Base-by-base conservation (phyloP, 345 rosid genomes). In the Brassica cretica region DNA sequence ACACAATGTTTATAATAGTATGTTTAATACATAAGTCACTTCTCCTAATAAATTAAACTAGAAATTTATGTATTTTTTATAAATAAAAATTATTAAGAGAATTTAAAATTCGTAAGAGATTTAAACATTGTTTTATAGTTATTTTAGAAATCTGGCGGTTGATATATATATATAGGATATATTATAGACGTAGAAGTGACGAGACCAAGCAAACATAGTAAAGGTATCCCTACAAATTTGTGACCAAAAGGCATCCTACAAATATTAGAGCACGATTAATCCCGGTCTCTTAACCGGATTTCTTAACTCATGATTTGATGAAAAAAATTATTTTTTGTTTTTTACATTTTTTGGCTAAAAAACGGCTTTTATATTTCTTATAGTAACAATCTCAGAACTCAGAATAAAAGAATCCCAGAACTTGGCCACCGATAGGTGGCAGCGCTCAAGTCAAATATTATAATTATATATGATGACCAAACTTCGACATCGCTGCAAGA, bases 401-500 rank as follows among this genome's bases (percentile, higher is more conserved):
- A 2, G 0, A 21, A 21, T 21, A 21, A 21, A 21, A 21, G 24
- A 21, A 21, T 21, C 0, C 24, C 24, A 21, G 24, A 21, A 21
- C 24, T 21, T 21, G 24, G 24, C 24, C 24, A 21, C 24, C 24
- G 24, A 21, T 21, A 2, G 24, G 24, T 21, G 24, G 24, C 24
- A 21, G 24, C 24, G 24, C 24, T 21, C 24, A 21, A 21, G 24
- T 21, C 24, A 21, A 21, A 21, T 21, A 21, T 21, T 25, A 25
- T 25, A 25, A 25, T 9, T 24, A 32, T 19, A 1, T 55, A 56
- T 9, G 27, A 32, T 19, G 69, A 32, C 33, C 32, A 64, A 73
- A 24, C 11, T 66, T 75, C 71, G 39, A 66, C 71, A 66, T 63
- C 30, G 18, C 32, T 39, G 58, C 12, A 25, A 58, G 4, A 59